A percentile compares a stretch with the other conserved stretches of the same genome.
phyloP scores from a whole-genome alignment of 1,284 basidiomycete species.

The Irpex rosettiformis region DNA sequence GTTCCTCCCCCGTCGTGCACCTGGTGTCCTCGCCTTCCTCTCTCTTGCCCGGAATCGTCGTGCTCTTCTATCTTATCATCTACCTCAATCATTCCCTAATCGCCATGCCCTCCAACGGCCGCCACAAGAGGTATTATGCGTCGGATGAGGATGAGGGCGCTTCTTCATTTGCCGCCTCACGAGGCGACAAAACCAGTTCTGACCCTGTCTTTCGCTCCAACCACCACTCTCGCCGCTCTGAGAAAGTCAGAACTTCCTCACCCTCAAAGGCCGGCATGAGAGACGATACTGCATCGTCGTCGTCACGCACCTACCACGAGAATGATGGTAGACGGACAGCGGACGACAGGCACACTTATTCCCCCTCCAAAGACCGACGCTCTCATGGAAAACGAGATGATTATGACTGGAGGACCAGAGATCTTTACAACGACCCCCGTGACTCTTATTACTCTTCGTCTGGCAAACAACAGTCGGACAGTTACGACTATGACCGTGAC shows the following conservation, averaged over 20 bases:
- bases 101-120: not conserved
- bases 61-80: not conserved
- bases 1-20: conserved; percentile 11
- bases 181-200: conserved; percentile 33
- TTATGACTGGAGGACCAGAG: conserved; percentile 42
- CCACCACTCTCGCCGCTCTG: conserved; percentile 35
- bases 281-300: conserved; percentile 45
- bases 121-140: conserved; percentile 1
- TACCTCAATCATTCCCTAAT: not conserved
- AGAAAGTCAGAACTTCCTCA: conserved; percentile 44
- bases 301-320: conserved; percentile 47
- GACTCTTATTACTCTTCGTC: conserved; percentile 19
- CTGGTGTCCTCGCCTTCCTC: conserved; percentile 21
- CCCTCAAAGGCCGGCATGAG: conserved; percentile 43
- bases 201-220: conserved; percentile 46
- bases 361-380: conserved; percentile 42
- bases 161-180: conserved; percentile 41
- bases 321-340: conserved; percentile 48
- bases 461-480: conserved; percentile 44
- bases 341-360: conserved; percentile 50
- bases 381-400: conserved; percentile 47
- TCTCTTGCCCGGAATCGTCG: not conserved
- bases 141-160: conserved; percentile 32
- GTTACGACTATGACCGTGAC: conserved; percentile 41
- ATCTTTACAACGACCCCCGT: conserved; percentile 40